These are phyloP conservation scores for Waltiozyma sp. DNA, from an alignment of 1,139 yeast genomes.

Conservation along the genomic window DNA sequence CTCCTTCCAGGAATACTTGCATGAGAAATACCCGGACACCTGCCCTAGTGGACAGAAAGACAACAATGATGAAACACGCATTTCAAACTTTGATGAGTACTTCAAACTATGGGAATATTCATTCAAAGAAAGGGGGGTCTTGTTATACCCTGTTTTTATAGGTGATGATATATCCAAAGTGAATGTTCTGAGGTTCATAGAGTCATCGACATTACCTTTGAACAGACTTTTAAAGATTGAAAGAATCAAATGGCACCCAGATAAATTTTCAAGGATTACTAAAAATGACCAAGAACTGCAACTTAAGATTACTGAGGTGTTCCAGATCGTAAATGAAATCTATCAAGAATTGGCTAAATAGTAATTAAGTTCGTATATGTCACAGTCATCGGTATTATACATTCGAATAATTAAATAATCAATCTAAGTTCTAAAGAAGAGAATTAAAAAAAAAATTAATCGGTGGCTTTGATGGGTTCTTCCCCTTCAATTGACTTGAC, in stretches of 20 bases:
- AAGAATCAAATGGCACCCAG: slow-evolving; percentile 63
- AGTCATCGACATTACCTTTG: slow-evolving; percentile 6
- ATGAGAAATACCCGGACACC: not conserved
- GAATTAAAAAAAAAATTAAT: no score
- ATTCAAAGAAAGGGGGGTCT: slow-evolving; percentile 6
- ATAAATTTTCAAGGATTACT: slow-evolving; percentile 20
- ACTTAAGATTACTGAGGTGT: slow-evolving; percentile 23
- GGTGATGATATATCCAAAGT: slow-evolving; percentile 5
- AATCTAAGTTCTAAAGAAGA: no score
- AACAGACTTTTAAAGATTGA: slow-evolving; percentile 33
- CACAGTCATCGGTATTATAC: no score
- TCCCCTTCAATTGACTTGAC: slow-evolving; percentile 2
- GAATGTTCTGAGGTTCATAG: slow-evolving; percentile 19
- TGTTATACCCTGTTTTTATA: slow-evolving; percentile 8
- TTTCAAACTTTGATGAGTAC: slow-evolving; percentile 18
- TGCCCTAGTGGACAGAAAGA: not conserved
- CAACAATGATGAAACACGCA: not conserved
- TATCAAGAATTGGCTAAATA: slow-evolving; percentile 19
- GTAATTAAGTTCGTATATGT: not conserved
- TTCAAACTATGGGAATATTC: slow-evolving; percentile 19
- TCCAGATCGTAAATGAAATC: slow-evolving; percentile 28
- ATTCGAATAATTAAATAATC: no score
- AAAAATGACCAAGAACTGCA: slow-evolving; percentile 6
- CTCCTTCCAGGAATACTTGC: slow-evolving; percentile 1
- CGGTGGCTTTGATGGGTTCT: not conserved